Evolutionary conservation across 225 moss, liverwort and hornwort species (phyloP).

Genomic region (Bryoerythrophyllum caledonicum): DNA sequence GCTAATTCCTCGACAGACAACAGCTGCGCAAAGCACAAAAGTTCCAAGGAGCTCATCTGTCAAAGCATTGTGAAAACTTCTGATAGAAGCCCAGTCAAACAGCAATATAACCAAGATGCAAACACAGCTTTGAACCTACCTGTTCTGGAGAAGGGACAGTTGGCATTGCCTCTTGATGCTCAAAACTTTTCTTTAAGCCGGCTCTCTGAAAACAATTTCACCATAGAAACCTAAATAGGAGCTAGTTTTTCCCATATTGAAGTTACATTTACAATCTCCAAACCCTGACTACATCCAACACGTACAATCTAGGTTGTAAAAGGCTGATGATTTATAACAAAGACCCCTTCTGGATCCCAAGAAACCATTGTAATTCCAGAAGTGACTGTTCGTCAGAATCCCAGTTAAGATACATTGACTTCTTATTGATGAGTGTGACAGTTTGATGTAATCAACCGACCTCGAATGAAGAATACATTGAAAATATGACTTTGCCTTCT

Average conservation of each 20-base stretch:
- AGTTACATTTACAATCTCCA: neutral
- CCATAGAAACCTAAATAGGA: neutral
- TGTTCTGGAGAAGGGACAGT: slow-evolving; percentile 33
- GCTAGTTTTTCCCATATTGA: neutral
- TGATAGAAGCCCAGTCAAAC: neutral
- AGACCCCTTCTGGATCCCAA: neutral
- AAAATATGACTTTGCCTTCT: slow-evolving; percentile 34
- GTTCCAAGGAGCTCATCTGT: slow-evolving; percentile 3
- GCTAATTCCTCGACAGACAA: slow-evolving; percentile 10
- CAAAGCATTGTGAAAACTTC: neutral
- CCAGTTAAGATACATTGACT: neutral
- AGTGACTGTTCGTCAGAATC: neutral
- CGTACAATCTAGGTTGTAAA: neutral
- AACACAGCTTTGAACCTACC: slow-evolving; percentile 17
- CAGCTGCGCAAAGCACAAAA: slow-evolving; percentile 13
- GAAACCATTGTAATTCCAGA: neutral
- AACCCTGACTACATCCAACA: slow-evolving; percentile 11
- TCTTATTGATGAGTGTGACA: neutral
- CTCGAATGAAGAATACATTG: slow-evolving; percentile 44
- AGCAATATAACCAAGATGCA: slow-evolving; percentile 2
- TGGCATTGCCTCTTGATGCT: slow-evolving; percentile 45
- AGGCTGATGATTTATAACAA: neutral
- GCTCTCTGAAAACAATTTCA: slow-evolving; percentile 29
- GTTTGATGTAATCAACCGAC: slow-evolving; percentile 15
- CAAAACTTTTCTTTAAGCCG: slow-evolving; percentile 21